phyloP scores from a whole-genome alignment of 2,329 filamentous ascomycete species.

The Botryotinia convoluta region DNA sequence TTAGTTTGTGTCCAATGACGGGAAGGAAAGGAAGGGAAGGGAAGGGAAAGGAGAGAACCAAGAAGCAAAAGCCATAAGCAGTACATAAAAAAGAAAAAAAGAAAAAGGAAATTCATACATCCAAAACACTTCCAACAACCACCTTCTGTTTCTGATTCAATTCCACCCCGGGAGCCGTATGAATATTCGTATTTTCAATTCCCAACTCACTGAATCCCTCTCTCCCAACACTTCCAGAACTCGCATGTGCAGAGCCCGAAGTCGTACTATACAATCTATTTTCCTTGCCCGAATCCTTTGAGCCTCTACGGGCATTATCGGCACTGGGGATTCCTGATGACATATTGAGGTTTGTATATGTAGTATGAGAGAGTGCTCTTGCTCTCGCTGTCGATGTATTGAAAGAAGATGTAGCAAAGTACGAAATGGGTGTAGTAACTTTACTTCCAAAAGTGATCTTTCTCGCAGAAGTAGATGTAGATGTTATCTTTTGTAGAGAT shows the following conservation, averaged over 20 bases:
- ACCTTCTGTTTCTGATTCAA: conserved; percentile 51
- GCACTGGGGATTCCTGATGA: background rate
- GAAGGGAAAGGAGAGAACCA: background rate
- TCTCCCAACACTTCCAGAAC: background rate
- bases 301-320: background rate
- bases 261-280: background rate
- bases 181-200: conserved; percentile 55
- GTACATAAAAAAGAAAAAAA: too few species aligned
- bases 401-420: background rate
- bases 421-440: background rate
- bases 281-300: background rate
- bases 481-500: background rate
- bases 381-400: background rate
- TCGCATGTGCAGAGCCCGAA: background rate
- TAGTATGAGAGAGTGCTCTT: background rate
- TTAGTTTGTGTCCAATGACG: background rate
- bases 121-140: conserved; percentile 56
- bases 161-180: conserved; percentile 49
- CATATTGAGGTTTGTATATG: background rate
- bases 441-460: background rate
- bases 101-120: conserved; percentile 40
- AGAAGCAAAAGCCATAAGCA: background rate
- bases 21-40: too few species aligned
- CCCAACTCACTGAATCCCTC: conserved; percentile 27
- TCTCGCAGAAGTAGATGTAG: background rate